Evolutionary conservation across 2,329 filamentous ascomycete genomes (phyloP).

Genomic region (Cercospora brassicicola): DNA sequence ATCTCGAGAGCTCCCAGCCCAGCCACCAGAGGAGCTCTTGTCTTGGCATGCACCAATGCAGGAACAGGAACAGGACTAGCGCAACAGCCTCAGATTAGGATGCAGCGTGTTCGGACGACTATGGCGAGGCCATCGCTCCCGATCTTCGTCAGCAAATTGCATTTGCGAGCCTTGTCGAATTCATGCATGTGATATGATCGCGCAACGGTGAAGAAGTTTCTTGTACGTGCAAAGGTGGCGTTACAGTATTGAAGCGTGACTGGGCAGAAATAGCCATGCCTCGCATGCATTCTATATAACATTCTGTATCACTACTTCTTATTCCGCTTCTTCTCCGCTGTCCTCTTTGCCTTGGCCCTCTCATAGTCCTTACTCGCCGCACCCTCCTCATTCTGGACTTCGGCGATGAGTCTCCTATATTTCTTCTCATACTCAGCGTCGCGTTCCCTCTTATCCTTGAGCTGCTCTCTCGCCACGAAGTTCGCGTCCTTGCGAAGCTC

Average conservation of each 20-base stretch:
- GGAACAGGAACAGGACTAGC: not conserved
- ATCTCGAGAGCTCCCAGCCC: not conserved
- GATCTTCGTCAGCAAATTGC: not conserved
- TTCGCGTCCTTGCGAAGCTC: conserved; percentile 93
- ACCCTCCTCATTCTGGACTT: conserved; percentile 66
- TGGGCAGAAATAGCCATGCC: not conserved
- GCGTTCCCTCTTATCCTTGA: conserved; percentile 88
- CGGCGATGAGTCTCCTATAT: conserved; percentile 84
- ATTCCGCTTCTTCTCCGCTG: conserved; percentile 18
- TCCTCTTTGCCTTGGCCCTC: conserved; percentile 25
- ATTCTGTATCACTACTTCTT: conserved; percentile 1
- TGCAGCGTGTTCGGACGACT: not conserved
- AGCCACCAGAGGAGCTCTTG: not conserved
- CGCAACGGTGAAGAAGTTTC: too few relatives aligned
- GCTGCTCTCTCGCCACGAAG: conserved; percentile 87
- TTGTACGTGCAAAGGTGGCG: too few relatives aligned
- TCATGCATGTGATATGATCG: too few relatives aligned
- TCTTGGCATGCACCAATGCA: not conserved
- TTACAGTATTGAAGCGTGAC: not conserved
- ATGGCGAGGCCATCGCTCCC: not conserved
- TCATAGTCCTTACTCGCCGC: conserved; percentile 24
- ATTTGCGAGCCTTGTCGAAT: not conserved
- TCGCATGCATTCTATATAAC: not conserved
- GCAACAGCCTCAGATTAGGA: not conserved
- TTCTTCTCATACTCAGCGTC: conserved; percentile 96